A percentile compares a stretch with the other conserved stretches of the same genome.
phyloP scores from a whole-genome alignment of 2,329 filamentous ascomycete genomes.

The Aspergillus sergii region DNA sequence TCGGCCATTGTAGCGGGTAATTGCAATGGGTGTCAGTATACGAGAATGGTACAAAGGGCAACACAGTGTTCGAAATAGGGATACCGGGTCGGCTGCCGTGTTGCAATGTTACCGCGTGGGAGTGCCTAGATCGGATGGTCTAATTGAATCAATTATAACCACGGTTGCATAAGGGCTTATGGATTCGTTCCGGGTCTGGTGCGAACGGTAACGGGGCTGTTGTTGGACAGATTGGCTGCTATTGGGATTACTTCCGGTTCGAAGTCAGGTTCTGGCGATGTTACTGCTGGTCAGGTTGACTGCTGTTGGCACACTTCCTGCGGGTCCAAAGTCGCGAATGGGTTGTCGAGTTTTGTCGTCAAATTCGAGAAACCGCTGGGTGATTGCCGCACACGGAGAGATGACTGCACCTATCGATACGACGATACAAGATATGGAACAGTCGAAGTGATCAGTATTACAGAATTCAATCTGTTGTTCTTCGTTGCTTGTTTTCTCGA shows the following conservation, averaged over 20 bases:
- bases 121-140: conserved; percentile 4
- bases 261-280: conserved; percentile 5
- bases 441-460: conserved; percentile 15
- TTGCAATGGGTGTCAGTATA: conserved; percentile 2
- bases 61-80: conserved; percentile 5
- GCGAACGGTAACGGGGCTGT: conserved; percentile 7
- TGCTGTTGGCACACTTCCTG: conserved; percentile 13
- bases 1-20: conserved; percentile 19
- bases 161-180: conserved; percentile 18
- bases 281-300: conserved; percentile 14
- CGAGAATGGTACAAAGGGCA: conserved; percentile 17
- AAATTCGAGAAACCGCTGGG: background rate
- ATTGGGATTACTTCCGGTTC: conserved; percentile 1
- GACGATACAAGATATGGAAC: conserved; percentile 21
- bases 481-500: conserved; percentile 15
- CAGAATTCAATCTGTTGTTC: conserved; percentile 21
- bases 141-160: conserved; percentile 11
- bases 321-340: conserved; percentile 12
- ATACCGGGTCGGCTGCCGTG: conserved; percentile 7
- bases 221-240: conserved; percentile 15
- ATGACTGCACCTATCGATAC: conserved; percentile 13
- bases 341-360: conserved; percentile 7
- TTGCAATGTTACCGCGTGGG: conserved; percentile 16
- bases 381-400: conserved; percentile 12
- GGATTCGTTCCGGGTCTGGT: conserved; percentile 5